These are phyloP conservation scores for Linum lewisii DNA, from an alignment of 345 rosid genomes.

Conservation along the genomic window DNA sequence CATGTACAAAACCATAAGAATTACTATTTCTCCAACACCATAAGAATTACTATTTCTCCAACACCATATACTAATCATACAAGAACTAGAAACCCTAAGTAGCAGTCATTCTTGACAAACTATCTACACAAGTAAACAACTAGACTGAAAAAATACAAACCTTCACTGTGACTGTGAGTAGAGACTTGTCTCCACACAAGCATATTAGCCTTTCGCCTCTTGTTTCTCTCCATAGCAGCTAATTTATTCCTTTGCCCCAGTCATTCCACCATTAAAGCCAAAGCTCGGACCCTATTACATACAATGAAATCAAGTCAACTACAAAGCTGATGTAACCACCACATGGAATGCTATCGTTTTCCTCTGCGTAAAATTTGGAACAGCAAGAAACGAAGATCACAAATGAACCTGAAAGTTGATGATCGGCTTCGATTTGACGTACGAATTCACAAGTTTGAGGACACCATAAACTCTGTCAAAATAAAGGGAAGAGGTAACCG, in stretches of 20 bases:
- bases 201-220: constrained; percentile 28
- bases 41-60: too few relatives aligned
- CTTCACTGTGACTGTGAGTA: constrained; percentile 37
- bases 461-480: constrained; percentile 34
- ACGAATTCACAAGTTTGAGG: constrained; percentile 23
- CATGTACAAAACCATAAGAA: too few relatives aligned
- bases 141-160: constrained; percentile 23
- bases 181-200: constrained; percentile 51
- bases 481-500: background rate
- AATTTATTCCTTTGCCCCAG: constrained; percentile 18
- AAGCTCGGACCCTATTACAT: constrained; percentile 20
- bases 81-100: too few relatives aligned
- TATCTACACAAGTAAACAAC: background rate
- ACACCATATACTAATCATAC: too few relatives aligned
- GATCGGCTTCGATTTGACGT: constrained; percentile 24
- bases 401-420: constrained; percentile 28
- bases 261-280: constrained; percentile 23
- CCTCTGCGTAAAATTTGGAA: background rate
- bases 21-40: too few relatives aligned
- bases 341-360: background rate
- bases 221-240: constrained; percentile 20
- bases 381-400: background rate
- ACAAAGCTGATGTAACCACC: constrained; percentile 3
- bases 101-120: too few relatives aligned
- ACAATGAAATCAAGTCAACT: constrained; percentile 9